Conservation (phyloP, 306 rosid genomes). For the Begonia peltatifolia region DNA sequence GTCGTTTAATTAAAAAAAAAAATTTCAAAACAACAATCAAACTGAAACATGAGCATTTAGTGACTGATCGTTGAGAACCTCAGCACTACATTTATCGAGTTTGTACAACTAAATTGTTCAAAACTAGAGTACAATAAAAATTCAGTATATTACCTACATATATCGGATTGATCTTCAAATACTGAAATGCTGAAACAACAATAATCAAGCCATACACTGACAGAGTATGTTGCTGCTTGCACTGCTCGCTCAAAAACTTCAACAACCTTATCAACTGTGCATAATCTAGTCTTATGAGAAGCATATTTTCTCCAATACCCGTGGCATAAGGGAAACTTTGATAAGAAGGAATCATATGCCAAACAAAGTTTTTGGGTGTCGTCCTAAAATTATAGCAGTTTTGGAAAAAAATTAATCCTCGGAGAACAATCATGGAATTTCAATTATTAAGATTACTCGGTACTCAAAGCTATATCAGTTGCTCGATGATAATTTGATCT, state of each 20-base stretch:
- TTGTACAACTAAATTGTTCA: no score
- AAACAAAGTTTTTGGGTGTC: slow-evolving; percentile 36
- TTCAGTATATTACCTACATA: slow-evolving; percentile 39
- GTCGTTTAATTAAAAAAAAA: no score
- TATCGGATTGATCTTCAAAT: slow-evolving; percentile 70
- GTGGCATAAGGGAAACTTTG: slow-evolving; percentile 69
- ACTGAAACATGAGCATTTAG: no score
- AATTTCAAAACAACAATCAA: no score
- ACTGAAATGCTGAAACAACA: slow-evolving; percentile 52
- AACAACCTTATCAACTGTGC: slow-evolving; percentile 51
- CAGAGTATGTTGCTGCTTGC: slow-evolving; percentile 50
- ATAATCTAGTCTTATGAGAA: slow-evolving; percentile 35
- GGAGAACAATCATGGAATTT: no score
- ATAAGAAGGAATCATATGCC: slow-evolving; percentile 59
- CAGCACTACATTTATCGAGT: no score
- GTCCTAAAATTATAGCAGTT: slow-evolving; percentile 37
- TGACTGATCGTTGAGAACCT: no score
- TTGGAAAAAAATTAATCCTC: no score
- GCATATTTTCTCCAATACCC: slow-evolving; percentile 87
- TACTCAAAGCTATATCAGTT: no score
- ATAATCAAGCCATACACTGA: slow-evolving; percentile 67
- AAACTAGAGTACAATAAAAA: no score
- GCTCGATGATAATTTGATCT: no score
- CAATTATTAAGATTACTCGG: no score
- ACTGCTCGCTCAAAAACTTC: slow-evolving; percentile 71